These are phyloP conservation scores for Maudiozyma turicensis DNA, from an alignment of 805 yeast genomes.

Conservation along the genomic window DNA sequence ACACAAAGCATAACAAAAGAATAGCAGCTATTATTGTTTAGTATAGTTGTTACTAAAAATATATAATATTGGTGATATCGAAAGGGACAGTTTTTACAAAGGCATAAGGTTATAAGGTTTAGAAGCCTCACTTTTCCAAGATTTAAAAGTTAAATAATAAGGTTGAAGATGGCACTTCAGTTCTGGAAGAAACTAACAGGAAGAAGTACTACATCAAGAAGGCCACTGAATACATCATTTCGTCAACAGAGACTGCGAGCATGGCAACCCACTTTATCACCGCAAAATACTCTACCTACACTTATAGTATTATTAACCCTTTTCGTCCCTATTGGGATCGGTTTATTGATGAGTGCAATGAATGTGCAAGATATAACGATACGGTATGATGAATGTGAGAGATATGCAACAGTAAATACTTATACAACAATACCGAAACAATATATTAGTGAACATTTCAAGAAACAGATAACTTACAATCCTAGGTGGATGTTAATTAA, in stretches of 20 bases:
- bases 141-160: neutral
- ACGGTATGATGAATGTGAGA: conserved; percentile 63
- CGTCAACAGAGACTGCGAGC: conserved; percentile 59
- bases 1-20: no score
- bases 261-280: conserved; percentile 82
- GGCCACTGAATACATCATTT: conserved; percentile 65
- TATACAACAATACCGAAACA: conserved; percentile 50
- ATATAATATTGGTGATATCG: no score
- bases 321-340: conserved; percentile 87
- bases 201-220: conserved; percentile 33
- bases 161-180: conserved; percentile 16
- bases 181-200: conserved; percentile 5
- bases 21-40: no score
- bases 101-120: no score
- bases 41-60: no score
- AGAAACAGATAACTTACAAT: conserved; percentile 22
- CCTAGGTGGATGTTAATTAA: conserved; percentile 58
- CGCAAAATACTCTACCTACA: conserved; percentile 83
- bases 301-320: conserved; percentile 62
- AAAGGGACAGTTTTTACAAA: no score
- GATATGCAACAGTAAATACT: conserved; percentile 34
- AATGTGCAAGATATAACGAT: conserved; percentile 64
- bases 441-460: conserved; percentile 53
- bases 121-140: no score
- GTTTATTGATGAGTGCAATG: conserved; percentile 59